Conservation (phyloP, 2,329 filamentous ascomycete species). For the Colletotrichum neosansevieriae region DNA sequence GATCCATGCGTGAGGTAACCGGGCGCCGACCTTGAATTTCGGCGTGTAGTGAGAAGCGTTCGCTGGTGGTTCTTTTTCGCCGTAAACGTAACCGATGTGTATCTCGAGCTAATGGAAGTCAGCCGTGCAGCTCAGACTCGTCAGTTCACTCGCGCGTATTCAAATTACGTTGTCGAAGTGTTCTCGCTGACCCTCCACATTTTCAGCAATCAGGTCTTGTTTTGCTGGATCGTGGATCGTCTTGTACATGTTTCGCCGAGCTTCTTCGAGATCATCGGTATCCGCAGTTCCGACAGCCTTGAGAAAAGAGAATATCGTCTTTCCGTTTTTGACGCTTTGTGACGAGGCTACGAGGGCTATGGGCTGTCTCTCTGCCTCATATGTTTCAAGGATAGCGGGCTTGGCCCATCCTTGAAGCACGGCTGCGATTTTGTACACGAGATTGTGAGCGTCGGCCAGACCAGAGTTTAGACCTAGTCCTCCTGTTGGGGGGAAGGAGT, state of each 20-base stretch:
- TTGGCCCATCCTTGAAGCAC: conserved; percentile 49
- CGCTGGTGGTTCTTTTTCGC: conserved; percentile 46
- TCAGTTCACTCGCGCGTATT: rapidly evolving
- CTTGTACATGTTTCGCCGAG: conserved; percentile 47
- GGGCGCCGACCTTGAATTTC: conserved; percentile 52
- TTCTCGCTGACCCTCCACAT: conserved; percentile 53
- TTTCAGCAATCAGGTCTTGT: conserved; percentile 46
- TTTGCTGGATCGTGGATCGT: conserved; percentile 48
- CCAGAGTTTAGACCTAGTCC: conserved; percentile 50
- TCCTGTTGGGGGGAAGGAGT: conserved; percentile 50
- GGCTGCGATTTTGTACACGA: conserved; percentile 52
- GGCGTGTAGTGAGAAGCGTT: conserved; percentile 53
- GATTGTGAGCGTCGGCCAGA: conserved; percentile 48
- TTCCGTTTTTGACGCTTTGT: conserved; percentile 59
- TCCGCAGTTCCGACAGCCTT: conserved; percentile 53
- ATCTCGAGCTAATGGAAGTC: conserved; percentile 48
- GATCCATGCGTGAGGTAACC: conserved; percentile 57
- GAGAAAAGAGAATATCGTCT: conserved; percentile 55
- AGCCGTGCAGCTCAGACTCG: background rate
- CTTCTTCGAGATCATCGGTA: conserved; percentile 44
- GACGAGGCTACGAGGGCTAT: conserved; percentile 54
- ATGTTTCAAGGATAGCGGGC: conserved; percentile 50
- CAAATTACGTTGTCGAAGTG: conserved; percentile 54
- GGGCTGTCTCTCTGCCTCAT: conserved; percentile 52
- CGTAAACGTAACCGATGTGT: conserved; percentile 59